Base-by-base conservation (phyloP, 73 alveolate genomes). In the Strombidium stylifer region DNA sequence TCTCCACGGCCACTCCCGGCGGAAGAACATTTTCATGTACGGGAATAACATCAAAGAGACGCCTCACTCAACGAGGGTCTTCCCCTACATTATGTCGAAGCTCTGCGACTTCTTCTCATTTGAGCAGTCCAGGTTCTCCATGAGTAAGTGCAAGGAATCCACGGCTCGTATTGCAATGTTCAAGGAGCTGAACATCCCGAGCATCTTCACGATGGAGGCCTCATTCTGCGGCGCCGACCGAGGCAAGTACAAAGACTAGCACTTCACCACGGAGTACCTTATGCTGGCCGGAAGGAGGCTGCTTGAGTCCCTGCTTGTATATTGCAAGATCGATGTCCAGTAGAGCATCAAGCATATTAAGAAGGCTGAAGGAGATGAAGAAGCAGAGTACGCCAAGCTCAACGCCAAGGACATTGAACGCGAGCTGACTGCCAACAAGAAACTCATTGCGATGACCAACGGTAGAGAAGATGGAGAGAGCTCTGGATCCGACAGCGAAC, bases 1-100 rank as follows among this genome's bases (percentile, higher is more conserved):
- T 79, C 75, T 92, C 45, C 98, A 93, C 78, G 97, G 97, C 6
- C 98, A 93, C 69, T 90, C 95, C 49, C 88, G 96, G 21, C 76
- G 88, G 62, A 49, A 82, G 48, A 93, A 93, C 73, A 74, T 90
- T 24, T 93, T 93, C 53, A 74, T 90, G 68, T 93, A 93, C 70
- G 95, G 92, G 4, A 87, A 96, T 54, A 27, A 54, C 20, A 64
- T 44, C 34, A 2, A 28, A 15, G 45, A 64, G 36, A 8, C 3
- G 14, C 78, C 78, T 5, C 53, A 46, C 15, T 49, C 41, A 35
- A 45, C 66, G 0, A 25, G 78, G 8, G 34, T 67, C 14, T 67
- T 67, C 46, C 81, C 81, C 3, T 67, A 67, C 42, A 4, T 67
- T 10, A 14, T 67, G 11, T 49, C 69, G 2, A 67, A 67, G 51